These are phyloP conservation scores for Boletus sp. DNA, from an alignment of 768 basidiomycete species.

Conservation along the genomic window DNA sequence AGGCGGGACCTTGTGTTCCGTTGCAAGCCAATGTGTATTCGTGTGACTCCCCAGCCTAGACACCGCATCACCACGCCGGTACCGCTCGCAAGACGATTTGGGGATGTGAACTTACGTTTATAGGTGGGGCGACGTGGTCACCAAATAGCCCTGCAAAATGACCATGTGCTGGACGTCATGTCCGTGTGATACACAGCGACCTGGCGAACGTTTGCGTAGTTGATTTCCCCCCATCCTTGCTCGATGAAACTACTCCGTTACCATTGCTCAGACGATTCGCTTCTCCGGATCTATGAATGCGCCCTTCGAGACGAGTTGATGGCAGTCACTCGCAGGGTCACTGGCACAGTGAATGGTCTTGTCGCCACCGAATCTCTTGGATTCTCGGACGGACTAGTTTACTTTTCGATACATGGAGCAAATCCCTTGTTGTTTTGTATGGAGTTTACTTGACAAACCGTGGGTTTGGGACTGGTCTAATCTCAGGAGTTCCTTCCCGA, in stretches of 20 bases:
- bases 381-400: background rate
- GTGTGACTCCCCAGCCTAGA: background rate
- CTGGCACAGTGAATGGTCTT: background rate
- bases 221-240: background rate
- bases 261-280: constrained; percentile 14
- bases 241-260: constrained; percentile 1
- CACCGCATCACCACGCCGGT: constrained; percentile 17
- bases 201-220: constrained; percentile 2
- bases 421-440: background rate
- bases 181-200: constrained; percentile 21
- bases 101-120: constrained; percentile 18
- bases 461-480: no score
- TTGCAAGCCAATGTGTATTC: background rate
- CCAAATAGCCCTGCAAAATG: background rate
- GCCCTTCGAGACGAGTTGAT: constrained; percentile 3
- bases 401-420: background rate
- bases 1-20: constrained; percentile 1
- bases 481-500: constrained; percentile 7
- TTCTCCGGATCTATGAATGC: background rate
- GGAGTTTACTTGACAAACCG: background rate
- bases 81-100: constrained; percentile 18
- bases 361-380: background rate
- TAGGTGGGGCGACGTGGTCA: constrained; percentile 11
- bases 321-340: background rate
- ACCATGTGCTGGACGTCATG: constrained; percentile 23